These are phyloP conservation scores for Mantamonas sphyraenae DNA, from an alignment of 78 protist genomes.

Conservation along the genomic window DNA sequence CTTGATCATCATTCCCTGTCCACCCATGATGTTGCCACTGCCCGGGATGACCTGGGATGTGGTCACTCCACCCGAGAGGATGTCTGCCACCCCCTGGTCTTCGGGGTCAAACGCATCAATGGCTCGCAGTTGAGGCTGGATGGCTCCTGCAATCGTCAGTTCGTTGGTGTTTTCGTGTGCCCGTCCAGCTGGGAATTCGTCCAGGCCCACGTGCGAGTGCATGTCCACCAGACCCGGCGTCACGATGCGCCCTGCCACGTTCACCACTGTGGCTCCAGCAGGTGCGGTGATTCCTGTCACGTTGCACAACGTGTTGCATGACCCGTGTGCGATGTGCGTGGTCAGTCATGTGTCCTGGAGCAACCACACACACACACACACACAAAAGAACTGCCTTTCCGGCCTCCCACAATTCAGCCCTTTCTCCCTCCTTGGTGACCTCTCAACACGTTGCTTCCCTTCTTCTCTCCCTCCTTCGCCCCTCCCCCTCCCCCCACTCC, in stretches of 20 bases:
- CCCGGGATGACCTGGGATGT: conserved; percentile 16
- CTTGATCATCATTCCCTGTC: conserved; percentile 9
- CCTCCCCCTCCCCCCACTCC: no score
- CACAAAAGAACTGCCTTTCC: no score
- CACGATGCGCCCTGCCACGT: not conserved
- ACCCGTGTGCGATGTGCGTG: no score
- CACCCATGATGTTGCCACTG: conserved; percentile 11
- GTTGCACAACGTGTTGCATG: no score
- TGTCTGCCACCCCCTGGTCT: not conserved
- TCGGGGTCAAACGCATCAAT: conserved; percentile 7
- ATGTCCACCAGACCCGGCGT: conserved; percentile 9
- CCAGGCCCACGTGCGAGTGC: conserved; percentile 11
- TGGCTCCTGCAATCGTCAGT: not conserved
- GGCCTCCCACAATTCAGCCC: no score
- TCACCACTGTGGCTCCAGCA: no score
- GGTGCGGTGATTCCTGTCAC: no score
- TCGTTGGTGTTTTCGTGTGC: conserved; percentile 9
- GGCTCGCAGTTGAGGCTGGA: conserved; percentile 6
- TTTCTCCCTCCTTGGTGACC: no score
- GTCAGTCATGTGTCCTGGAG: no score
- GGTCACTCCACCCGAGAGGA: conserved; percentile 5
- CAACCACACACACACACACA: no score
- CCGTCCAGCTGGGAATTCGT: not conserved
- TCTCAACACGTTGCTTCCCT: no score
- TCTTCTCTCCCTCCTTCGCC: no score